phyloP scores from a whole-genome alignment of 441 rosid genomes.

The Omphalea diandra region DNA sequence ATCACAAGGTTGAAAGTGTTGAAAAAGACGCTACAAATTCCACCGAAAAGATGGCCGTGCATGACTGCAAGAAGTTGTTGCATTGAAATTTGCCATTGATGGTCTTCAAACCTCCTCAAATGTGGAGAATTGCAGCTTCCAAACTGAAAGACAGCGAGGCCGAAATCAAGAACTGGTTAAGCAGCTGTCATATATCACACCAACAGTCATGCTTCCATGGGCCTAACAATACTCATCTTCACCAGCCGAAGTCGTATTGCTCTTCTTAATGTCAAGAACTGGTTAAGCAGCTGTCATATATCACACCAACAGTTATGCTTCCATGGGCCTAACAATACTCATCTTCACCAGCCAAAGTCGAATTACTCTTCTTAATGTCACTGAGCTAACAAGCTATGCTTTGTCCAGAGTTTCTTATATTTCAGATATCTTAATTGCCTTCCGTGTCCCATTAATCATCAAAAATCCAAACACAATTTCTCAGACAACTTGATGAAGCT shows the following conservation, averaged over 20 bases:
- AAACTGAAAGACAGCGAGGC: constrained; percentile 26
- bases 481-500: background rate
- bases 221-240: constrained; percentile 17
- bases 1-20: constrained; percentile 14
- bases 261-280: no score
- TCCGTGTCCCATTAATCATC: background rate
- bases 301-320: constrained; percentile 53
- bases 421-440: constrained; percentile 27
- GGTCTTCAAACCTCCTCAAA: constrained; percentile 37
- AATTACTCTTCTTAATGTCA: constrained; percentile 29
- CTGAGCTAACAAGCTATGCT: constrained; percentile 46
- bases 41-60: constrained; percentile 42
- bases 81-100: constrained; percentile 36
- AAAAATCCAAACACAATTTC: background rate
- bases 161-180: constrained; percentile 56
- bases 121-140: constrained; percentile 33
- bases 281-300: constrained; percentile 56
- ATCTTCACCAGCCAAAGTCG: constrained; percentile 17
- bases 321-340: constrained; percentile 35
- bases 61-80: constrained; percentile 53
- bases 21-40: constrained; percentile 10
- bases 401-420: constrained; percentile 40
- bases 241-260: no score
- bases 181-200: constrained; percentile 51
- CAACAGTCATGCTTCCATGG: constrained; percentile 55